Base-by-base conservation (phyloP, 2,329 filamentous ascomycete species). In the Aotearoamyces nothofagi region DNA sequence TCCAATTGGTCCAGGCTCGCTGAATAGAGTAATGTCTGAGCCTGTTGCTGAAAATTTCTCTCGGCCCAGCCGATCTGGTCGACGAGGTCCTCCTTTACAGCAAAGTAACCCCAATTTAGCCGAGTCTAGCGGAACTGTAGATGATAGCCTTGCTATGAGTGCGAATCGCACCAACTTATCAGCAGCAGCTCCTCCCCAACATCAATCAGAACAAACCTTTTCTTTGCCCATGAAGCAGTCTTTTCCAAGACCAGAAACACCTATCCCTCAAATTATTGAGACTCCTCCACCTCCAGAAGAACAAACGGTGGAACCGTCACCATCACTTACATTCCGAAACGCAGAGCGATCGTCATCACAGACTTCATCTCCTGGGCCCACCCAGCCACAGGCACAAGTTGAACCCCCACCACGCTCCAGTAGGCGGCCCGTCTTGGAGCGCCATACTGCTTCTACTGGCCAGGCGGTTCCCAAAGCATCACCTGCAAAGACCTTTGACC, bases 1-100 rank as follows among this genome's bases (percentile, higher is more conserved):
- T n/a, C 59, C 61, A 5, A 39, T 44, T 17, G 26, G 40, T 56
- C 27, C 60, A 59, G 16, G 52, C 55, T 25, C 63, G 61, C 53
- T 83, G 17, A 56, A 61, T 5, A 64, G 73, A 39, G 69, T 79
- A 1, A 69, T 78, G 44, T 81, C 81, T 4, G 81, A 87, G 44
- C 76, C 80, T 3, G 53, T 63, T 15, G 49, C 58, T 5, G 68
- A 66, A 34, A 78, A 76, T 41, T 76, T 70, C 44, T 78, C 75
- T 8, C 60, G 70, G 6, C 71, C 75, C 7, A 42, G 36, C 32
- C 47, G 47, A 24, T 40, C 44, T 13, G 37, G 16, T 12, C 43
- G 44, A 15, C 38, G 46, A 24, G 29, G n/a, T n/a, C n/a, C n/a
- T n/a, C n/a, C n/a, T n/a, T n/a, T n/a, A n/a, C n/a, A n/a, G n/a